A percentile compares a stretch with the other conserved stretches of the same genome.
Conservation (phyloP, 116 monocot species). For the Posidonia oceanica region DNA sequence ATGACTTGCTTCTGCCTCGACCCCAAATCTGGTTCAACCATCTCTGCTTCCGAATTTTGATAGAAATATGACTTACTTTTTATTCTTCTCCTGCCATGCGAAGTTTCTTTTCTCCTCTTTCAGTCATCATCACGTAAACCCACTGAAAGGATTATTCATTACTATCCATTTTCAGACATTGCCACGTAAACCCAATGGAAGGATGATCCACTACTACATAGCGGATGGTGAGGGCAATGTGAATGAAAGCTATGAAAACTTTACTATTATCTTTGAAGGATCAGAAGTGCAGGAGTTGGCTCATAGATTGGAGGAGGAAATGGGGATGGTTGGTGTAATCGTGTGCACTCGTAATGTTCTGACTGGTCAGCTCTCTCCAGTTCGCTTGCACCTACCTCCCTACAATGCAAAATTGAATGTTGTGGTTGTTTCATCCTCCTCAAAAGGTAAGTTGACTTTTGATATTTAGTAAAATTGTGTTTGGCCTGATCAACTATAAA, state of each 20-base stretch:
- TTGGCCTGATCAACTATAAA: too few species aligned
- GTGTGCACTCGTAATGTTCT: conserved; percentile 47
- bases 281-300: conserved; percentile 41
- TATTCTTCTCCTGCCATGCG: too few species aligned
- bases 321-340: conserved; percentile 23
- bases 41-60: too few species aligned
- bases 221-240: conserved; percentile 35
- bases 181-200: conserved; percentile 20
- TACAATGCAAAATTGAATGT: conserved; percentile 52
- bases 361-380: conserved; percentile 49
- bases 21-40: too few species aligned
- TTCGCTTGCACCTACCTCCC: conserved; percentile 60
- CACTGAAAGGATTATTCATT: not conserved
- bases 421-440: conserved; percentile 38
- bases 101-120: too few species aligned
- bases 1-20: too few species aligned
- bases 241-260: conserved; percentile 14
- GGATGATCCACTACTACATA: conserved; percentile 43
- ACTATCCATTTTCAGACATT: conserved; percentile 1
- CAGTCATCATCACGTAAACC: too few species aligned
- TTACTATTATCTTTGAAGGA: conserved; percentile 42
- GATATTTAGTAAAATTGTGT: too few species aligned
- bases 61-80: too few species aligned
- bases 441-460: conserved; percentile 32
- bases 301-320: conserved; percentile 33